These are phyloP conservation scores for Neotropicomus parvogracilis DNA, from an alignment of 1,284 basidiomycete genomes.

Conservation along the genomic window DNA sequence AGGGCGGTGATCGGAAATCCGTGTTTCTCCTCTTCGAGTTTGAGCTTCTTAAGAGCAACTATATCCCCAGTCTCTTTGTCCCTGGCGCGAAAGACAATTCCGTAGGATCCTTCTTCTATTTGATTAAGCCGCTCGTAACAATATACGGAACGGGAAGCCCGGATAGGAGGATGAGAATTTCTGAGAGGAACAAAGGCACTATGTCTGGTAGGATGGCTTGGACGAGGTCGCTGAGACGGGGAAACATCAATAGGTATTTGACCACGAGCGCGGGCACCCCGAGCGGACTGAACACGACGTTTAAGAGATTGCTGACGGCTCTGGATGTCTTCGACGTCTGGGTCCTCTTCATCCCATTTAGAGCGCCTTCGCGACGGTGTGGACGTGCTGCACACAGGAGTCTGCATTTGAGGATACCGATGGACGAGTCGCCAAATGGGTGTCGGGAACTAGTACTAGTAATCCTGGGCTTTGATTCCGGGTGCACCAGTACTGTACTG, in stretches of 20 bases:
- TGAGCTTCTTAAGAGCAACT: slow-evolving; percentile 96
- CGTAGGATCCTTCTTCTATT: slow-evolving; percentile 99
- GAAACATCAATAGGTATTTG: slow-evolving; percentile 17
- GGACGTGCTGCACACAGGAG: slow-evolving; percentile 24
- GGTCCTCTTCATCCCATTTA: slow-evolving; percentile 62
- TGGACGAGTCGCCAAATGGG: background rate
- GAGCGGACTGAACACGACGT: slow-evolving; percentile 42
- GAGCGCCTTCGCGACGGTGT: slow-evolving; percentile 63
- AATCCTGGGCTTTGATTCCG: too few species aligned
- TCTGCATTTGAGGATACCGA: slow-evolving; percentile 3
- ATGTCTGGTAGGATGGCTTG: slow-evolving; percentile 33
- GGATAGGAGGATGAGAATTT: slow-evolving; percentile 69
- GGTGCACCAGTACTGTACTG: too few species aligned
- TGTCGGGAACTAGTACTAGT: too few species aligned
- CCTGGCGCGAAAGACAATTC: slow-evolving; percentile 92
- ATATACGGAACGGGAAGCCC: slow-evolving; percentile 87
- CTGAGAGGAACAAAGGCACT: slow-evolving; percentile 74
- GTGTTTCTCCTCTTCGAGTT: slow-evolving; percentile 96
- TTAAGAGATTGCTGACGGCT: slow-evolving; percentile 39
- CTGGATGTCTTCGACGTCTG: slow-evolving; percentile 36
- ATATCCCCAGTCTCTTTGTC: slow-evolving; percentile 93
- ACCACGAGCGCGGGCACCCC: slow-evolving; percentile 12
- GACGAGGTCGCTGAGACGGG: slow-evolving; percentile 13
- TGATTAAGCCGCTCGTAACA: slow-evolving; percentile 93
- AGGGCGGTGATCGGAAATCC: slow-evolving; percentile 98